phyloP scores from a whole-genome alignment of 495 filamentous ascomycete genomes.

The Cenococcum geophilum region DNA sequence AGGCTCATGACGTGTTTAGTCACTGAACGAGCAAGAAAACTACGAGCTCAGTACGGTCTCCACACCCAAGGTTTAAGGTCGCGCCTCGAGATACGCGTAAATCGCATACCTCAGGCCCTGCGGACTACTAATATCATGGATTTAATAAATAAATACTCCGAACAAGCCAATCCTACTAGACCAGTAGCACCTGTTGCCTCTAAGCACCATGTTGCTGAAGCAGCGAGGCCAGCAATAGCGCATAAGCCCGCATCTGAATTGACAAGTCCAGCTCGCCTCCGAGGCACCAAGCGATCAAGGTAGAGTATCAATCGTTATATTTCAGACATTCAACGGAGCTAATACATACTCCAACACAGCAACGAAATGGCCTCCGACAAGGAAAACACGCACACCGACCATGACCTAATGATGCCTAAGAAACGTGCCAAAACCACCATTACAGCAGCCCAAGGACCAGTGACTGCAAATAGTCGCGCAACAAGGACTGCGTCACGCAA shows the following conservation, averaged over 20 bases:
- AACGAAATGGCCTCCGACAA: slow-evolving; percentile 60
- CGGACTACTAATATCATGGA: slow-evolving; percentile 81
- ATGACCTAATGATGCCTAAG: slow-evolving; percentile 51
- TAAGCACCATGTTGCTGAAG: slow-evolving; percentile 25
- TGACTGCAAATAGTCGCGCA: slow-evolving; percentile 30
- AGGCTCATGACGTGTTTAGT: slow-evolving; percentile 48
- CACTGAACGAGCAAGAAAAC: slow-evolving; percentile 82
- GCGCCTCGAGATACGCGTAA: slow-evolving; percentile 89
- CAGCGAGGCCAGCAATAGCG: slow-evolving; percentile 18
- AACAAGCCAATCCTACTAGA: slow-evolving; percentile 34
- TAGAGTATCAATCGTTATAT: slow-evolving; percentile 36
- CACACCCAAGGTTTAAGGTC: slow-evolving; percentile 78
- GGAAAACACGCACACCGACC: slow-evolving; percentile 55
- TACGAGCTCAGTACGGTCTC: slow-evolving; percentile 82
- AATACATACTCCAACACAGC: slow-evolving; percentile 40
- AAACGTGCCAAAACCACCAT: slow-evolving; percentile 46
- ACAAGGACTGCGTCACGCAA: slow-evolving; percentile 48
- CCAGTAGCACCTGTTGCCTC: slow-evolving; percentile 17
- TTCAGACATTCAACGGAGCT: slow-evolving; percentile 1
- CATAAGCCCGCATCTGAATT: not conserved
- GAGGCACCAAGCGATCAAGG: slow-evolving; percentile 58
- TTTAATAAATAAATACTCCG: slow-evolving; percentile 53
- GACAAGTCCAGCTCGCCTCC: slow-evolving; percentile 29
- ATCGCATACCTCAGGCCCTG: slow-evolving; percentile 77
- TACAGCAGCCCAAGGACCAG: slow-evolving; percentile 27